Percentiles rank a stretch among this genome's conserved stretches.
Evolutionary conservation across 495 filamentous ascomycete genomes (phyloP).

Genomic region (Penicillium goetzii): DNA sequence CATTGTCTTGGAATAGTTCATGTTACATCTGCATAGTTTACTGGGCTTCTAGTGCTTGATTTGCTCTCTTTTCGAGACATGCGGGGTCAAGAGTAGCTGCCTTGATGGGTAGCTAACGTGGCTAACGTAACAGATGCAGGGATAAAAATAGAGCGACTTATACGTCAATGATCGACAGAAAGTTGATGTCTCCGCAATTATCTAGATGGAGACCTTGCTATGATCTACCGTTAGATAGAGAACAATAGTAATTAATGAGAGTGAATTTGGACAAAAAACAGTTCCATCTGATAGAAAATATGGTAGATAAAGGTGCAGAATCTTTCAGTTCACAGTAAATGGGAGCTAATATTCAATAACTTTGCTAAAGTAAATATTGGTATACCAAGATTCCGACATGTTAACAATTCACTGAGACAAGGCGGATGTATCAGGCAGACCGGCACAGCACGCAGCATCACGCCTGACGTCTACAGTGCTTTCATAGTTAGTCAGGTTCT

Average conservation of each 20-base stretch:
- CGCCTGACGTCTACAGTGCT: background rate
- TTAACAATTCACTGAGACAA: background rate
- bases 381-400: background rate
- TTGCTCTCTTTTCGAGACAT: background rate
- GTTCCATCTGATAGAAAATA: background rate
- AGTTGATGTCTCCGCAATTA: background rate
- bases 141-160: conserved; percentile 2
- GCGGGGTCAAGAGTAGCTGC: background rate
- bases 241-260: background rate
- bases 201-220: background rate
- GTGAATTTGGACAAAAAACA: background rate
- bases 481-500: background rate
- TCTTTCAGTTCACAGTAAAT: background rate
- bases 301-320: background rate
- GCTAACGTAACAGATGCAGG: background rate
- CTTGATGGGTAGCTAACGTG: background rate
- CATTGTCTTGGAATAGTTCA: background rate
- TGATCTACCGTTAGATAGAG: background rate
- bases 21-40: conserved; percentile 4
- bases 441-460: background rate
- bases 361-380: background rate
- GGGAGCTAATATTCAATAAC: no score
- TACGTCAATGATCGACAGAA: background rate
- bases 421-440: background rate
- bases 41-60: background rate